Evolutionary conservation across 345 rosid species (phyloP), one percentile per base, ranked within the genome.

Genomic region (Pugionium dolabratum): DNA sequence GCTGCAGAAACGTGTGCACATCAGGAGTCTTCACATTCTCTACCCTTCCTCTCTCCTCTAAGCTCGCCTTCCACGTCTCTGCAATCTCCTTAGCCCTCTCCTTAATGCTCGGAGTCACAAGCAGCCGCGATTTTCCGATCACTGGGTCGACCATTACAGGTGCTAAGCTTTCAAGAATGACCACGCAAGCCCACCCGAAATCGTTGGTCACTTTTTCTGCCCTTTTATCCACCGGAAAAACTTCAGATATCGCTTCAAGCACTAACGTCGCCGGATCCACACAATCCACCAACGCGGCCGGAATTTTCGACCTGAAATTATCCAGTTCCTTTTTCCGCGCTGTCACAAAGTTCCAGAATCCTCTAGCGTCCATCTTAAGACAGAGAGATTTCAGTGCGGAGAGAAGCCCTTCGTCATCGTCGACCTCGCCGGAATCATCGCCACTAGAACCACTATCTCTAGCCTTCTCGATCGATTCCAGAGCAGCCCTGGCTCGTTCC

Each of bases 1-100:
- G 95, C 82, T 90, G 99, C 71, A 94, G 78, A 79, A 94, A 94
- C 70, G 99, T 88, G 54, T 94, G 99, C 31, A 90, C 99, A 71
- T 94, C 99, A 1, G 99, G 99, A 4, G 97, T 87, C 79, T 89
- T 88, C 52, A 94, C 97, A 59, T 88, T 91, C 79, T 87, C 97
- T 40, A 86, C 84, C 60, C 95, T 95, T 35, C 96, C 96, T 32
- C 97, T 79, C 77, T 90, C 97, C 56, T 90, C 97, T 73, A 94
- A 73, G 37, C 97, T 86, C 62, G 74, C 75, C 80, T 94, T 94
- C 99, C 99, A 94, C 1, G 88, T 81, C 81, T 87, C 99, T 0
- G 99, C 97, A 10, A 94, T 85, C 72, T 83, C 79, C 47, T 75
- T 85, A 0, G 99, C 97, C 62, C 81, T 84, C 73, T 84, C 80